A percentile compares a stretch with the other conserved stretches of the same genome.
Evolutionary conservation across 2,329 filamentous ascomycete species (phyloP).

Genomic region (Amphichorda felina): DNA sequence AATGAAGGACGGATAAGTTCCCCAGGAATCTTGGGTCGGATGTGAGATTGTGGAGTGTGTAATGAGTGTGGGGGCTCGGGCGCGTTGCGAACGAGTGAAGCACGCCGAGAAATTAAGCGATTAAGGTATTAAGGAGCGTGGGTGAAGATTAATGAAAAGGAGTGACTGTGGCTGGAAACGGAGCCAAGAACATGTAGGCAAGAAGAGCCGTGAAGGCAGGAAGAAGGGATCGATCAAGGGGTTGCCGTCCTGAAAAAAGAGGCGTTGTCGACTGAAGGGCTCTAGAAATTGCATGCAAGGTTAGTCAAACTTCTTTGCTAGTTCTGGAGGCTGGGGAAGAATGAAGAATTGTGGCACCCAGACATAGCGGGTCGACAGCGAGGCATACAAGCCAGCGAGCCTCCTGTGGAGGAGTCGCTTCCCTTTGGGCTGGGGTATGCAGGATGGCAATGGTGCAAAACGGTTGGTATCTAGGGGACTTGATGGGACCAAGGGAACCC

Average conservation of each 20-base stretch:
- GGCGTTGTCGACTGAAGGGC: conserved; percentile 30
- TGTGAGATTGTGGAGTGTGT: conserved; percentile 12
- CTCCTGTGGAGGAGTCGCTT: background rate
- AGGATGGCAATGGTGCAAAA: background rate
- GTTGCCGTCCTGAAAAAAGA: conserved; percentile 15
- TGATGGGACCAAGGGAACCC: background rate
- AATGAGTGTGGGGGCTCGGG: conserved; percentile 24
- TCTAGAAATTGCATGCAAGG: conserved; percentile 23
- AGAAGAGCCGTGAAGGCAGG: conserved; percentile 16
- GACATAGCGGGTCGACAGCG: conserved; percentile 5
- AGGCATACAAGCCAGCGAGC: conserved; percentile 2
- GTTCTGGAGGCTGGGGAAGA: background rate
- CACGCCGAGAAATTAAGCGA: conserved; percentile 32
- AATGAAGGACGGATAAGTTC: conserved; percentile 37
- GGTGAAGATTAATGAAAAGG: conserved; percentile 36
- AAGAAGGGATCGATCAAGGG: conserved; percentile 31
- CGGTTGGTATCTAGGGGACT: conserved; percentile 2
- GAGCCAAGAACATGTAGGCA: conserved; percentile 31
- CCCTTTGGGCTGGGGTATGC: conserved; percentile 5
- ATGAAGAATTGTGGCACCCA: conserved; percentile 3
- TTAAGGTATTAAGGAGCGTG: conserved; percentile 50
- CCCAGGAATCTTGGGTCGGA: conserved; percentile 38
- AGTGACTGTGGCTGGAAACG: conserved; percentile 42
- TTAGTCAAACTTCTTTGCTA: conserved; percentile 15
- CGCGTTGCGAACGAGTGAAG: conserved; percentile 21